Evolutionary conservation across 1,139 yeast genomes (phyloP), one percentile per base, ranked within the genome.

Genomic region (Geotrichum aggregatum): DNA sequence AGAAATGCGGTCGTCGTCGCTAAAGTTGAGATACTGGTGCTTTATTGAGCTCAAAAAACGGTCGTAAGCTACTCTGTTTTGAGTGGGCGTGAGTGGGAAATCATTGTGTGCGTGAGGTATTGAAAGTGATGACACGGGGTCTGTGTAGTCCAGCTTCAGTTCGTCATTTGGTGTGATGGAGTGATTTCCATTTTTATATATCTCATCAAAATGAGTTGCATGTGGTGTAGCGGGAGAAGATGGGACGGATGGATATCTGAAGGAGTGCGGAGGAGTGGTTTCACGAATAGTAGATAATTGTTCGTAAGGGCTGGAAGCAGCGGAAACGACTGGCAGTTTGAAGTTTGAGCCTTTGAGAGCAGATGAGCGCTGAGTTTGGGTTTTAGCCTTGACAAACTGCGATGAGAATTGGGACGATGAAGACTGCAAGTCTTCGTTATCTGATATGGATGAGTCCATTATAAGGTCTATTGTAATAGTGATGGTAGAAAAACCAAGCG

Each of bases 171-270:
- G 49, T 22, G 52, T 47, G 30, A 46, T 39, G 38, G 44, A 22
- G n/a, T 39, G 49, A 21, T 34, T 43, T 34, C 44, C 44, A 26
- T 45, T 45, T 26, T 45, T 45, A 39, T 50, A 50, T 16, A 50
- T 38, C 24, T 44, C 52, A 19, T 49, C 47, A 19, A 52, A 52
- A 22, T 49, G 52, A 24, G 56, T 50, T 8, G 49, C 43, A 18
- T 44, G 42, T 13, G 56, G 56, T 3, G 56, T 53, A 13, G 56
- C 54, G 3, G 56, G 56, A 8, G 56, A 53, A 3, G 56, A 53
- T 6, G 50, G 50, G 6, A 43, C 47, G 21, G 47, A 47, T 8
- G 50, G 50, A 30, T 46, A 50, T 16, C 44, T 50, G 34, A 45
- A 50, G 2, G 51, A 46, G 26, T 53, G 56, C 16, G 56, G 56